phyloP scores from a whole-genome alignment of 768 basidiomycete genomes.

The Boletellus ananiceps region DNA sequence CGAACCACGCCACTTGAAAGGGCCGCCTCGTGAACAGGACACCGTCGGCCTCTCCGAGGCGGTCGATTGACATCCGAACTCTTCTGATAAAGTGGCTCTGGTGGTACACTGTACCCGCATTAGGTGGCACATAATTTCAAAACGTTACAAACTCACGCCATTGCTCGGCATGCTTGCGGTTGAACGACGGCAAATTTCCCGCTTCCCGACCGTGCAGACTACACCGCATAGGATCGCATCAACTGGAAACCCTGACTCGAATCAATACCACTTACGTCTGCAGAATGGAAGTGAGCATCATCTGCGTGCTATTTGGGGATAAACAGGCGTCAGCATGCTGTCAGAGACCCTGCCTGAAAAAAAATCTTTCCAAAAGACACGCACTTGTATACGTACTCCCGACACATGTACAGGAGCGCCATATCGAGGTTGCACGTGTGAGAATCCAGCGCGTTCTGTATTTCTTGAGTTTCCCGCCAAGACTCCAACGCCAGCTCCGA shows the following conservation, averaged over 20 bases:
- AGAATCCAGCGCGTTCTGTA: constrained; percentile 62
- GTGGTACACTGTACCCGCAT: constrained; percentile 49
- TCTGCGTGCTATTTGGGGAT: constrained; percentile 46
- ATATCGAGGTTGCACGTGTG: constrained; percentile 73
- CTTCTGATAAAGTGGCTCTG: constrained; percentile 63
- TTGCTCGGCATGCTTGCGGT: constrained; percentile 66
- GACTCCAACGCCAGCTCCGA: constrained; percentile 57
- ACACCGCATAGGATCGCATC: constrained; percentile 19
- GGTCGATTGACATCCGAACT: constrained; percentile 50
- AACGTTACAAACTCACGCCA: constrained; percentile 56
- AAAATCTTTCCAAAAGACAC: constrained; percentile 24
- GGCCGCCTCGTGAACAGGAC: constrained; percentile 63
- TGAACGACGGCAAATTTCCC: constrained; percentile 51
- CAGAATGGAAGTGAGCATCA: constrained; percentile 58
- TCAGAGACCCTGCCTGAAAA: constrained; percentile 10
- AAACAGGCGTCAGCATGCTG: constrained; percentile 14
- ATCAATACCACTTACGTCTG: constrained; percentile 49
- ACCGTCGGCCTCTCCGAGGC: constrained; percentile 46
- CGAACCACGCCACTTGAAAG: constrained; percentile 68
- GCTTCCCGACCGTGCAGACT: constrained; percentile 52
- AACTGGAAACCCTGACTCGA: not conserved
- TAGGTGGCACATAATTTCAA: constrained; percentile 1
- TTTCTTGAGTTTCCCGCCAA: constrained; percentile 60
- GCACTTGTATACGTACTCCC: constrained; percentile 74
- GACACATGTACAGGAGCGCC: constrained; percentile 57